A percentile compares a stretch with the other conserved stretches of the same genome.
Conservation (phyloP, 225 moss, liverwort and hornwort species). For the Physcomitrellopsis africana region DNA sequence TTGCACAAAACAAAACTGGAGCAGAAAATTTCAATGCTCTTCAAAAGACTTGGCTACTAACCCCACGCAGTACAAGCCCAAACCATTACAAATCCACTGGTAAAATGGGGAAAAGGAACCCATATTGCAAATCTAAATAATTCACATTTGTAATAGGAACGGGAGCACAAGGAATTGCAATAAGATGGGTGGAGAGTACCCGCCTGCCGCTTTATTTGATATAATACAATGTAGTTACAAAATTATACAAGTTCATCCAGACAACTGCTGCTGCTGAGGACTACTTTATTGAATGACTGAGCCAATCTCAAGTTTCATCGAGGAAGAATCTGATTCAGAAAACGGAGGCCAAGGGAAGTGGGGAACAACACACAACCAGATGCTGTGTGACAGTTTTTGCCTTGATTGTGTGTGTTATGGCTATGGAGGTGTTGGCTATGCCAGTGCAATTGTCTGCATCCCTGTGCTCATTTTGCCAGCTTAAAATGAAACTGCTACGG, state of each 20-base stretch:
- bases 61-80: no score
- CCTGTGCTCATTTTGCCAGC: conserved; percentile 14
- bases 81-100: no score
- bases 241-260: conserved; percentile 36
- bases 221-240: conserved; percentile 39
- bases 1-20: no score
- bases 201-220: conserved; percentile 40
- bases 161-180: neutral
- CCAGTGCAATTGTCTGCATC: neutral
- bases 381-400: neutral
- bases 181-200: conserved; percentile 27
- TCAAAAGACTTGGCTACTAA: no score
- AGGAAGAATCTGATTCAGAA: conserved; percentile 20
- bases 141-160: no score
- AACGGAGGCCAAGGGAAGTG: conserved; percentile 19
- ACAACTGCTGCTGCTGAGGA: conserved; percentile 24
- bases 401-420: no score
- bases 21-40: no score
- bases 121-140: no score
- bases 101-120: no score
- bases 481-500: no score
- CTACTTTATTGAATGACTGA: conserved; percentile 36
- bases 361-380: conserved; percentile 11
- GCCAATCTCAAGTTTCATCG: conserved; percentile 26
- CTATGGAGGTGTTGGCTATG: conserved; percentile 2